Percentiles rank a stretch among this genome's conserved stretches.
phyloP scores from a whole-genome alignment of 2,329 filamentous ascomycete species.

The Clonostachys rosea region DNA sequence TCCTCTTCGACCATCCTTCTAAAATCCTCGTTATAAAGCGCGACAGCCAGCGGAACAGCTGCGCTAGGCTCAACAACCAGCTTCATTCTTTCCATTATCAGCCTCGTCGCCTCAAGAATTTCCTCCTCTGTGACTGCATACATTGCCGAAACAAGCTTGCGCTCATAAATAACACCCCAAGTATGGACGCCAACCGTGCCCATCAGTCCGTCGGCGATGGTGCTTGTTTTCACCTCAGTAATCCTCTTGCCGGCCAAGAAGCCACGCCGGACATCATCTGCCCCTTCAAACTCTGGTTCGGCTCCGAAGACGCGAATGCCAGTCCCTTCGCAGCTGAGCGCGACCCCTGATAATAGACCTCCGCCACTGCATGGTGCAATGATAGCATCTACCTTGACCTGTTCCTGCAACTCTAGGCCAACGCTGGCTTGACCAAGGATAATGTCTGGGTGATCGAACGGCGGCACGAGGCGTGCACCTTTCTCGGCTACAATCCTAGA shows the following conservation, averaged over 20 bases:
- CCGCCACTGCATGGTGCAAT: constrained; percentile 76
- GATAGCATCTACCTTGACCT: constrained; percentile 57
- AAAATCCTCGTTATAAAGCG: constrained; percentile 74
- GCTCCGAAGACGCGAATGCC: constrained; percentile 70
- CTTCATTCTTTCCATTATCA: constrained; percentile 78
- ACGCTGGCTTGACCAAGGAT: constrained; percentile 79
- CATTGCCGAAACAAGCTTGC: constrained; percentile 57
- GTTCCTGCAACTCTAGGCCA: constrained; percentile 66
- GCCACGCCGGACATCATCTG: constrained; percentile 68
- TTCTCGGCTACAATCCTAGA: constrained; percentile 57
- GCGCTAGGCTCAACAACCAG: constrained; percentile 76
- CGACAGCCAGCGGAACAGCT: constrained; percentile 69
- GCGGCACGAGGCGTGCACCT: constrained; percentile 68
- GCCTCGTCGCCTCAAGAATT: constrained; percentile 64
- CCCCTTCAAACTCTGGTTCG: constrained; percentile 71
- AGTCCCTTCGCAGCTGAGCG: constrained; percentile 62
- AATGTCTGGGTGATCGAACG: constrained; percentile 80
- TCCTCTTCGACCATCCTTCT: constrained; percentile 57
- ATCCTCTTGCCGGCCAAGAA: constrained; percentile 57
- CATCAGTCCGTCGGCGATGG: constrained; percentile 74
- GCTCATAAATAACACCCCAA: constrained; percentile 66
- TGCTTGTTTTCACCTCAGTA: constrained; percentile 61
- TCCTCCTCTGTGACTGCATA: constrained; percentile 67
- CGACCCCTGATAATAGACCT: constrained; percentile 71
- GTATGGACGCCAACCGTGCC: constrained; percentile 68